Conservation (phyloP, 805 yeast genomes). For the Yamadazyma kitorensis region DNA sequence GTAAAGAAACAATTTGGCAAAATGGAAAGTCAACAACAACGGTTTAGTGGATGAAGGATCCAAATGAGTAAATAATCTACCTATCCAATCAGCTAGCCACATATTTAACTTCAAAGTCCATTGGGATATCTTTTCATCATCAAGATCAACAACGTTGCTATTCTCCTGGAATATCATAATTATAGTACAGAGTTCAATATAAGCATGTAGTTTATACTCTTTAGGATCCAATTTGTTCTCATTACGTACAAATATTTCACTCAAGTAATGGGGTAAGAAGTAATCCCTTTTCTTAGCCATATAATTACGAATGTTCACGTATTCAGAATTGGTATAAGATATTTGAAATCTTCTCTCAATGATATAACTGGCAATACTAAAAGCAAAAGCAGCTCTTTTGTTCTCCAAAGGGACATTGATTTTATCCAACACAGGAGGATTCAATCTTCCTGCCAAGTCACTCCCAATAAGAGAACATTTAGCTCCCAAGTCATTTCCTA, state of each 20-base stretch:
- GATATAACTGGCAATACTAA: conserved; percentile 1
- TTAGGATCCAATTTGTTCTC: not conserved
- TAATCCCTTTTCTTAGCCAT: conserved; percentile 4
- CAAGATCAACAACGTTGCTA: not conserved
- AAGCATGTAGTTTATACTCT: conserved; percentile 3
- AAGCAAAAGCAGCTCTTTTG: conserved; percentile 4
- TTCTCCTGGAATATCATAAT: conserved; percentile 5
- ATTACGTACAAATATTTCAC: conserved; percentile 1
- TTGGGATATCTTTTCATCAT: not conserved
- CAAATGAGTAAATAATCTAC: conserved; percentile 2
- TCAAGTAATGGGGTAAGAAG: conserved; percentile 5
- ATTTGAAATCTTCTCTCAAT: conserved; percentile 4
- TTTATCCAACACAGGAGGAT: conserved; percentile 4
- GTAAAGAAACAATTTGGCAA: conserved; percentile 2
- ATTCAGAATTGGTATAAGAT: conserved; percentile 1
- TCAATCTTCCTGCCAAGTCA: conserved; percentile 7
- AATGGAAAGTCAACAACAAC: conserved; percentile 2
- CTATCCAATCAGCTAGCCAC: conserved; percentile 7
- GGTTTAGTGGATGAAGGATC: conserved; percentile 3
- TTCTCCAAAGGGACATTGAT: not conserved
- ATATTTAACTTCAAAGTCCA: conserved; percentile 1
- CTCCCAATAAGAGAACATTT: conserved; percentile 4
- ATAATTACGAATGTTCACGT: conserved; percentile 1
- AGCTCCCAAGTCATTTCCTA: conserved; percentile 4
- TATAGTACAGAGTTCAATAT: conserved; percentile 6